Percentiles rank a stretch among this genome's conserved stretches.
phyloP scores from a whole-genome alignment of 2,329 filamentous ascomycete species.

The Talaromyces sp. region DNA sequence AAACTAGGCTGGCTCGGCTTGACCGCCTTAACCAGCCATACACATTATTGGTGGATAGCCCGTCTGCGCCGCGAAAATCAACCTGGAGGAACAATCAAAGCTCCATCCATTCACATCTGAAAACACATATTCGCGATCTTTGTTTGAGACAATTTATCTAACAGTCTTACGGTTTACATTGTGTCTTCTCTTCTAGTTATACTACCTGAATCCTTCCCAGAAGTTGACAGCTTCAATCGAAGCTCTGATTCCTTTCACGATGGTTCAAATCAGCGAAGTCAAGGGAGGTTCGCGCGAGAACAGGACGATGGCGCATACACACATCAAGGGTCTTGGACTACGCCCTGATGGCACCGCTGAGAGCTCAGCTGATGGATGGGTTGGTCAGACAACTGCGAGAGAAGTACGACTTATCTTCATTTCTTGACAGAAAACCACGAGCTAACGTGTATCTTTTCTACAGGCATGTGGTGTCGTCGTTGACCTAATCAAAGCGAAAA shows the following conservation, averaged over 20 bases:
- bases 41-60: constrained; percentile 27
- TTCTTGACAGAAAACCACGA: background rate
- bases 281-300: constrained; percentile 93
- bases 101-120: background rate
- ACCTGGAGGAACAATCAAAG: constrained; percentile 15
- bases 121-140: background rate
- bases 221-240: constrained; percentile 21
- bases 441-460: constrained; percentile 13
- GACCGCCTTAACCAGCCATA: constrained; percentile 30
- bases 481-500: constrained; percentile 90
- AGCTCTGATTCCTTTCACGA: constrained; percentile 39
- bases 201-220: background rate
- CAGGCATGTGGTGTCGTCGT: constrained; percentile 93
- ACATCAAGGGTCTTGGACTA: constrained; percentile 92
- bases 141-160: background rate
- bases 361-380: constrained; percentile 72
- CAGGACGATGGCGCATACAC: constrained; percentile 91
- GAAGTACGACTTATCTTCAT: constrained; percentile 57
- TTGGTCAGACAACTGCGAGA: constrained; percentile 80
- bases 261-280: constrained; percentile 90
- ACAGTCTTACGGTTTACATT: too few relatives aligned
- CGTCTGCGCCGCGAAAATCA: constrained; percentile 30
- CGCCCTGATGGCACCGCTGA: constrained; percentile 82
- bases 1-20: constrained; percentile 20
- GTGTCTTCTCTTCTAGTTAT: too few relatives aligned